Evolutionary conservation across 805 yeast genomes (phyloP).

Genomic region (Scheffersomyces lignosus): DNA sequence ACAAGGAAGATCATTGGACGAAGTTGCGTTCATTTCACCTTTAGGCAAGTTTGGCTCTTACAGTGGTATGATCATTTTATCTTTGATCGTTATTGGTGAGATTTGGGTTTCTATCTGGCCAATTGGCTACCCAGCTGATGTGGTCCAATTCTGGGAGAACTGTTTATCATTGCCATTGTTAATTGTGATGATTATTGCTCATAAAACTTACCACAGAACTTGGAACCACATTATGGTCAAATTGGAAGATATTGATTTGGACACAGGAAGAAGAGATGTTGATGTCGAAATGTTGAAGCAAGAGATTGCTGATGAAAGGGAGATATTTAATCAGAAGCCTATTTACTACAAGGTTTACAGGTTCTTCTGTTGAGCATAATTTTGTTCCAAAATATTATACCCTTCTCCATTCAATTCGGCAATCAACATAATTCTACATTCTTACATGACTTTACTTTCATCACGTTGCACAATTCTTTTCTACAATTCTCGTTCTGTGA

Average conservation of each 20-base stretch:
- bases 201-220: slow-evolving; percentile 35
- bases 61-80: slow-evolving; percentile 30
- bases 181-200: slow-evolving; percentile 43
- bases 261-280: slow-evolving; percentile 41
- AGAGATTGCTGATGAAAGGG: slow-evolving; percentile 41
- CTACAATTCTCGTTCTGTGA: too few species aligned
- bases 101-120: slow-evolving; percentile 44
- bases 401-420: not conserved
- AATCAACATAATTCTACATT: not conserved
- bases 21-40: slow-evolving; percentile 33
- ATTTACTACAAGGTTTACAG: slow-evolving; percentile 28
- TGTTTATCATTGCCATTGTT: slow-evolving; percentile 44
- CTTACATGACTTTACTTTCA: too few species aligned
- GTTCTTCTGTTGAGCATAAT: slow-evolving; percentile 27
- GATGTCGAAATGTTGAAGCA: slow-evolving; percentile 40
- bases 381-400: too few species aligned
- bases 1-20: slow-evolving; percentile 35
- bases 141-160: slow-evolving; percentile 47
- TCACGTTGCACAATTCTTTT: too few species aligned
- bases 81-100: slow-evolving; percentile 35
- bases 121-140: slow-evolving; percentile 27
- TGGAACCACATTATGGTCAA: slow-evolving; percentile 30
- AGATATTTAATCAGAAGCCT: slow-evolving; percentile 27
- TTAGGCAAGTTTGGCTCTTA: slow-evolving; percentile 39
- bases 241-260: slow-evolving; percentile 39